phyloP scores from a whole-genome alignment of 306 rosid species.

The Acmispon strigosus region DNA sequence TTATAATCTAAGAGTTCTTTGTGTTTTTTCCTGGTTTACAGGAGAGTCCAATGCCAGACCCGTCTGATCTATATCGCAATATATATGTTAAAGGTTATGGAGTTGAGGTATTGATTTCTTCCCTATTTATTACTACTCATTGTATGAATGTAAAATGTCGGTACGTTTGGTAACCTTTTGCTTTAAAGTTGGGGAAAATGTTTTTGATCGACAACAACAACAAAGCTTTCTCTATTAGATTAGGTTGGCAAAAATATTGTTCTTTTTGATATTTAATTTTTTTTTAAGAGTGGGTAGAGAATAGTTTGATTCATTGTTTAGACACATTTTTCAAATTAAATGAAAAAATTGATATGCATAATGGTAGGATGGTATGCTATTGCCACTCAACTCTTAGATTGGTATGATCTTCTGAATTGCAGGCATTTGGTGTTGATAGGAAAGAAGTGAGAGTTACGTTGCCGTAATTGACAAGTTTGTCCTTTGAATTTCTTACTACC shows the following conservation, averaged over 20 bases:
- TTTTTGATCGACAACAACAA: too few species aligned
- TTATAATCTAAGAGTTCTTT: conserved; percentile 4
- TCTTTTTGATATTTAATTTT: background rate
- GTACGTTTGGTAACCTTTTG: background rate
- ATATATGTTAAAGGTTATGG: conserved; percentile 63
- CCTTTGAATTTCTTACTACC: background rate
- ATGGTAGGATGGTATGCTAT: background rate
- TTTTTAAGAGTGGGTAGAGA: background rate
- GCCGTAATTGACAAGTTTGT: conserved; percentile 36
- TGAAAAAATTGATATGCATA: too few species aligned
- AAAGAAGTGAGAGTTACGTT: conserved; percentile 65
- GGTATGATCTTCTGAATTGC: conserved; percentile 24
- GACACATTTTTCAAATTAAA: background rate
- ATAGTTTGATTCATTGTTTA: background rate
- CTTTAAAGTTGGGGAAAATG: background rate
- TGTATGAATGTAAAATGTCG: background rate
- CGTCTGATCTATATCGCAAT: conserved; percentile 64
- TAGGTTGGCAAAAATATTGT: background rate
- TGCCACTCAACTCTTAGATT: background rate
- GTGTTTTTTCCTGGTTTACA: conserved; percentile 34
- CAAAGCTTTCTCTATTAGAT: too few species aligned
- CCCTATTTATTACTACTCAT: background rate
- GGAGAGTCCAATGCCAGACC: conserved; percentile 82
- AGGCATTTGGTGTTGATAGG: conserved; percentile 79
- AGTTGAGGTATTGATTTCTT: conserved; percentile 51